Evolutionary conservation across 1,284 basidiomycete species (phyloP), one percentile per base, ranked within the genome.

Genomic region (Tetrapyrgos nigripes): DNA sequence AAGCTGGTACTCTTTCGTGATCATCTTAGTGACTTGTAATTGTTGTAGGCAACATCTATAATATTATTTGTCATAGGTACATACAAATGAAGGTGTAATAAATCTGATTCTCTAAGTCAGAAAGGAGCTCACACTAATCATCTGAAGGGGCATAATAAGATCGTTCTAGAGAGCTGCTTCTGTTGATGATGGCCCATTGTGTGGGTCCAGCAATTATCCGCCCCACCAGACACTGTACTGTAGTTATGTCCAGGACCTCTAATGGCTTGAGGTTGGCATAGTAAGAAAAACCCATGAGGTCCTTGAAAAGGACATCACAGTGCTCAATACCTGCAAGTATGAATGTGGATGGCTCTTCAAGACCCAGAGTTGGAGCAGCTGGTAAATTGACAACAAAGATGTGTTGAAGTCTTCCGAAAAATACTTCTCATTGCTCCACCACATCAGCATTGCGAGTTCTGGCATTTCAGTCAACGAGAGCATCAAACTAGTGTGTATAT

Each of bases 111-210:
- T n/a, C n/a, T n/a, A n/a, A n/a, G n/a, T n/a, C n/a, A n/a, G n/a
- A n/a, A n/a, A n/a, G n/a, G n/a, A n/a, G n/a, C n/a, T n/a, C n/a
- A n/a, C n/a, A n/a, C n/a, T n/a, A n/a, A n/a, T n/a, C n/a, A n/a
- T 29, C n/a, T n/a, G n/a, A n/a, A n/a, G n/a, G n/a, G n/a, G n/a
- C n/a, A n/a, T n/a, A n/a, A n/a, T n/a, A n/a, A 8, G 53, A 47
- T 28, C 62, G 64, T 21, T 50, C 28, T 50, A 50, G 48, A 23
- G 27, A n/a, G 35, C 28, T 31, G n/a, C n/a, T 50, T 44, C 70
- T 53, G 47, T 72, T 70, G 50, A 70, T 57, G 40, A 71, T 65
- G 10, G 50, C 62, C 64, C 63, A 70, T 4, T 54, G 50, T 14
- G 49, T 50, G 21, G 51, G 57, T 2, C 68, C 51, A 46, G 70